Percentiles rank a stretch among this genome's conserved stretches.
Conservation (phyloP, 768 basidiomycete species). For the Rossbeevera mucosa region DNA sequence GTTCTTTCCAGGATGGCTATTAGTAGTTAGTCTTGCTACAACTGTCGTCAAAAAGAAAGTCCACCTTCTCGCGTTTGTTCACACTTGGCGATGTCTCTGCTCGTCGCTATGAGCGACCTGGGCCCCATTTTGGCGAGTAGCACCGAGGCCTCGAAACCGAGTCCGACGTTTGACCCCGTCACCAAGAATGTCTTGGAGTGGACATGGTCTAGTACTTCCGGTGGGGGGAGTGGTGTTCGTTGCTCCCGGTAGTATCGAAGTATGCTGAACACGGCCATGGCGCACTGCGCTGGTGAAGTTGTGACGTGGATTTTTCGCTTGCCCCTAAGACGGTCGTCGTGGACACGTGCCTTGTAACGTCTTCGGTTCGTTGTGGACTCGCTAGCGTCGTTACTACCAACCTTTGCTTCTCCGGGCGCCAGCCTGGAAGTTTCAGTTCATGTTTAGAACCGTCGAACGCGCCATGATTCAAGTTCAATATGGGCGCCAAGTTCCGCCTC, state of each 20-base stretch:
- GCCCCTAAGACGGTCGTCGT: no score
- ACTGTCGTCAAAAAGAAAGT: neutral
- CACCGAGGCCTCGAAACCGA: slow-evolving; percentile 25
- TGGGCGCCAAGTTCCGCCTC: no score
- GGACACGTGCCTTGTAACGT: no score
- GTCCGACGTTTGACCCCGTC: slow-evolving; percentile 43
- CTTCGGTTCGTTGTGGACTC: no score
- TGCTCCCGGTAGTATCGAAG: slow-evolving; percentile 18
- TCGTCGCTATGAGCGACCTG: slow-evolving; percentile 29
- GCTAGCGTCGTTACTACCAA: no score
- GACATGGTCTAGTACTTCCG: slow-evolving; percentile 28
- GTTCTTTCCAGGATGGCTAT: slow-evolving; percentile 12
- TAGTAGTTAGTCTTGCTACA: neutral
- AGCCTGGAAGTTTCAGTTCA: no score
- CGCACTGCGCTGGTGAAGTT: no score
- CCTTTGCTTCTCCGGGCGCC: no score
- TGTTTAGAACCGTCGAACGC: no score
- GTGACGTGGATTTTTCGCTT: no score
- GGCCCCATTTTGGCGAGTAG: slow-evolving; percentile 32
- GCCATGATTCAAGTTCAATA: no score
- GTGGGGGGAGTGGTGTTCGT: slow-evolving; percentile 11
- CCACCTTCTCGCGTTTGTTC: slow-evolving; percentile 13
- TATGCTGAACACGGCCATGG: neutral
- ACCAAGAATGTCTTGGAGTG: slow-evolving; percentile 45
- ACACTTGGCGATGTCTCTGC: slow-evolving; percentile 27